A percentile compares a stretch with the other conserved stretches of the same genome.
phyloP scores from a whole-genome alignment of 345 rosid species.

The Rhodamnia rubescens region DNA sequence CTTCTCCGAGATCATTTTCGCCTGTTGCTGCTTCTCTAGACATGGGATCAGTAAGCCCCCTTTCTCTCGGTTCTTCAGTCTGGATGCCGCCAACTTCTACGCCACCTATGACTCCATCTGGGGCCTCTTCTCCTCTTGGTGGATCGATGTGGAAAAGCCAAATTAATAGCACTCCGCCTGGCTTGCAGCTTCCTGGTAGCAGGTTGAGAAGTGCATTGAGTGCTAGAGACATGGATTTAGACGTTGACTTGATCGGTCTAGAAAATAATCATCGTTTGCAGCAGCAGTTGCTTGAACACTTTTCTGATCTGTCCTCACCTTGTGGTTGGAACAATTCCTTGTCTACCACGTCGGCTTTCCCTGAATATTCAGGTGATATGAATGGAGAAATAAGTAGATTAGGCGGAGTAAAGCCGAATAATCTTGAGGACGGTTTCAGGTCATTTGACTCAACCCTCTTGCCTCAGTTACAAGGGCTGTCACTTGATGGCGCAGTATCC shows the following conservation, averaged over 20 bases:
- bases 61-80: conserved; percentile 46
- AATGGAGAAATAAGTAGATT: conserved; percentile 37
- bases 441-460: conserved; percentile 22
- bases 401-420: conserved; percentile 54
- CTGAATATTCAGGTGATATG: conserved; percentile 19
- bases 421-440: conserved; percentile 60
- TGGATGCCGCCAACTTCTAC: conserved; percentile 41
- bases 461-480: conserved; percentile 31
- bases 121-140: conserved; percentile 41
- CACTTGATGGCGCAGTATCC: conserved; percentile 18
- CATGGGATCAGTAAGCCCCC: conserved; percentile 48
- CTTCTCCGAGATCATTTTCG: conserved; percentile 60
- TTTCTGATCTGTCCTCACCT: conserved; percentile 45
- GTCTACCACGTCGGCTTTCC: conserved; percentile 28
- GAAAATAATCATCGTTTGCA: conserved; percentile 22
- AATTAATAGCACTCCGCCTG: conserved; percentile 32
- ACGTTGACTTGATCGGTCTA: conserved; percentile 25
- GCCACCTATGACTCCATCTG: conserved; percentile 58
- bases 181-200: conserved; percentile 75
- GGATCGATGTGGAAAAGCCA: conserved; percentile 47
- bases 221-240: conserved; percentile 60
- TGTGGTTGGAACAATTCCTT: conserved; percentile 46
- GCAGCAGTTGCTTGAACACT: conserved; percentile 41
- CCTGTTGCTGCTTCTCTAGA: conserved; percentile 45
- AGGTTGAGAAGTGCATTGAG: conserved; percentile 48